These are phyloP conservation scores for Saccharata proteae DNA, from an alignment of 2,329 filamentous ascomycete species.

Conservation along the genomic window DNA sequence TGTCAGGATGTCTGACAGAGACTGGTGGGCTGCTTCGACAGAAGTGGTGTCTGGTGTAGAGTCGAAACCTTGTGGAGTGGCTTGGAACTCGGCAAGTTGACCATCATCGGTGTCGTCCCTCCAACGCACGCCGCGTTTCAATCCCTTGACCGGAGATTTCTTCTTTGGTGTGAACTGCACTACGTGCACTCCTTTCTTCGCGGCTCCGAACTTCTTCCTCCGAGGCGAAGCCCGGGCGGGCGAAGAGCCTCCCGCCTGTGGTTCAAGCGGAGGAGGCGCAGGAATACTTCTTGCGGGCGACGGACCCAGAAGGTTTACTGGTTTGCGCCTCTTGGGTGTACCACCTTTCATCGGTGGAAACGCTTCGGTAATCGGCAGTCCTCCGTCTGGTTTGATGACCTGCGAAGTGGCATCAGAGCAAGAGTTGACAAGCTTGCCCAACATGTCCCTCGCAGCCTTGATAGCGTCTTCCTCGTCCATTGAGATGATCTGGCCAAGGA, in stretches of 20 bases:
- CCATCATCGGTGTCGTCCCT: slow-evolving; percentile 82
- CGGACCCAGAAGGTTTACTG: slow-evolving; percentile 32
- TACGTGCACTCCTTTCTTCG: slow-evolving; percentile 53
- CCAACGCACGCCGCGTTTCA: slow-evolving; percentile 77
- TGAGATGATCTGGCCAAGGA: slow-evolving; percentile 65
- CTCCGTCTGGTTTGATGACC: slow-evolving; percentile 81
- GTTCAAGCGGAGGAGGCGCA: slow-evolving; percentile 18
- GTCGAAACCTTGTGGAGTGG: slow-evolving; percentile 64
- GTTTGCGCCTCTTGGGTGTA: slow-evolving; percentile 62
- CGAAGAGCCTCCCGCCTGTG: slow-evolving; percentile 36
- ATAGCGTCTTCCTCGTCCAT: slow-evolving; percentile 80
- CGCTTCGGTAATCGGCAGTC: slow-evolving; percentile 46
- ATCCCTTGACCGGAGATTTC: slow-evolving; percentile 45
- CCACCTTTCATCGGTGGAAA: slow-evolving; percentile 60
- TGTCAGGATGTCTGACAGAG: slow-evolving; percentile 10
- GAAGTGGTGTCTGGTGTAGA: slow-evolving; percentile 42
- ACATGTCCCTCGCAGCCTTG: slow-evolving; percentile 61
- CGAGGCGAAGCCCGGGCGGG: slow-evolving; percentile 59
- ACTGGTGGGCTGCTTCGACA: slow-evolving; percentile 36
- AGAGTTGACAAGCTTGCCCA: slow-evolving; percentile 64
- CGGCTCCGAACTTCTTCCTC: slow-evolving; percentile 52
- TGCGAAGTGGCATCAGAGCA: slow-evolving; percentile 66
- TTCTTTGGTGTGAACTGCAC: slow-evolving; percentile 66
- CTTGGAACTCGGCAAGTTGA: slow-evolving; percentile 77
- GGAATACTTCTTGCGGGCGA: slow-evolving; percentile 33